phyloP scores from a whole-genome alignment of 139 green algal genomes.

The Chlorella vulgaris region DNA sequence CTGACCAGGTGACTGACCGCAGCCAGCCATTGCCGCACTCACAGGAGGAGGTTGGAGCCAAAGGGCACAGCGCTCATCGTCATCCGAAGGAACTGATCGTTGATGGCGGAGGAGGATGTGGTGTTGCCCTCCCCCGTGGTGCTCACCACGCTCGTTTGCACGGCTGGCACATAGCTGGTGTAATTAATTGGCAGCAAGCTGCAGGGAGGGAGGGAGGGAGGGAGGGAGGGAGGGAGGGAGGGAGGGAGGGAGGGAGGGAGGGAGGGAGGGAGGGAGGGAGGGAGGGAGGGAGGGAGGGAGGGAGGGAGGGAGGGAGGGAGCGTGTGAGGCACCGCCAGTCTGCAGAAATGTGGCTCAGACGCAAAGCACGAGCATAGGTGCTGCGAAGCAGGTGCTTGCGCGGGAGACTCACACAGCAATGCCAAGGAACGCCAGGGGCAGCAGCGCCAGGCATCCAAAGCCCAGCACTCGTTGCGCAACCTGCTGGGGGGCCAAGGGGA shows the following conservation, averaged over 20 bases:
- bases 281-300: no score
- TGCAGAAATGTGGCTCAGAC: background rate
- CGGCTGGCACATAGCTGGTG: background rate
- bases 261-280: background rate
- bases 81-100: constrained; percentile 15
- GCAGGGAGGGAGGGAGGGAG: background rate
- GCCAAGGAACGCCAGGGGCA: constrained; percentile 14
- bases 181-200: constrained; percentile 20
- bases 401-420: constrained; percentile 26
- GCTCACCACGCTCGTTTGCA: background rate
- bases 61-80: background rate
- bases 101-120: background rate
- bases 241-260: background rate
- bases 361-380: background rate
- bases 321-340: no score
- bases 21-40: background rate
- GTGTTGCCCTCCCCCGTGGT: background rate
- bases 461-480: constrained; percentile 13
- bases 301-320: no score
- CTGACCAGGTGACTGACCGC: no score
- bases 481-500: background rate
- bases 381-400: no score
- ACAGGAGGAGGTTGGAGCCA: constrained; percentile 8
- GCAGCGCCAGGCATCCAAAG: constrained; percentile 1
- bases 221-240: background rate